phyloP scores from a whole-genome alignment of 2,329 filamentous ascomycete genomes.

The Penicillium expansum region DNA sequence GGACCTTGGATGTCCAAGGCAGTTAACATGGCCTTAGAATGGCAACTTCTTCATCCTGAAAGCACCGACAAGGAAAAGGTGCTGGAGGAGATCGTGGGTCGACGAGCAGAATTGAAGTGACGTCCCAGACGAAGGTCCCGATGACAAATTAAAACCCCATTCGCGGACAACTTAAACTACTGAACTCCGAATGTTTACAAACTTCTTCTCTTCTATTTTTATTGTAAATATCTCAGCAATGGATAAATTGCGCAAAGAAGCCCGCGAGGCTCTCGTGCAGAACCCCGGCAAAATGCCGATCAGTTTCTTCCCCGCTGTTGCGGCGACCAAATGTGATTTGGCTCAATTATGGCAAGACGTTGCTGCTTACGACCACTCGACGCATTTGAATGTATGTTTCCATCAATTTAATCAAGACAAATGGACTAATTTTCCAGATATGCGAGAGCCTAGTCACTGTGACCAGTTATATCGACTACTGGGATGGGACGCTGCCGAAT shows the following conservation, averaged over 20 bases:
- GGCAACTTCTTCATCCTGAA: conserved; percentile 80
- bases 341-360: conserved; percentile 33
- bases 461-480: conserved; percentile 23
- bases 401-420: not conserved
- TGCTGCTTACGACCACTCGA: conserved; percentile 19
- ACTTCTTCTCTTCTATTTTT: not conserved
- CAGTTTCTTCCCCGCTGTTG: conserved; percentile 3
- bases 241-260: conserved; percentile 31
- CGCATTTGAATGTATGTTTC: conserved; percentile 24
- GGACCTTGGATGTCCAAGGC: conserved; percentile 82
- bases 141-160: conserved; percentile 9
- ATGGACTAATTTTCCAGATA: conserved; percentile 20
- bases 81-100: conserved; percentile 58
- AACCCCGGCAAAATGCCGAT: conserved; percentile 12
- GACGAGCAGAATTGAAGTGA: conserved; percentile 52
- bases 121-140: conserved; percentile 12
- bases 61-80: conserved; percentile 55
- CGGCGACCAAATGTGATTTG: conserved; percentile 15
- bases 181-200: not conserved
- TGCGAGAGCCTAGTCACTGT: conserved; percentile 34
- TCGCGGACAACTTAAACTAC: conserved; percentile 8
- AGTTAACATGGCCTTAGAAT: conserved; percentile 75
- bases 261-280: conserved; percentile 24
- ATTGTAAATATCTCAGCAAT: conserved; percentile 10
- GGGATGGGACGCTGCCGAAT: conserved; percentile 15